Base-by-base conservation (phyloP, 352 stramenopile genomes). In the Phytophthora rubi region DNA sequence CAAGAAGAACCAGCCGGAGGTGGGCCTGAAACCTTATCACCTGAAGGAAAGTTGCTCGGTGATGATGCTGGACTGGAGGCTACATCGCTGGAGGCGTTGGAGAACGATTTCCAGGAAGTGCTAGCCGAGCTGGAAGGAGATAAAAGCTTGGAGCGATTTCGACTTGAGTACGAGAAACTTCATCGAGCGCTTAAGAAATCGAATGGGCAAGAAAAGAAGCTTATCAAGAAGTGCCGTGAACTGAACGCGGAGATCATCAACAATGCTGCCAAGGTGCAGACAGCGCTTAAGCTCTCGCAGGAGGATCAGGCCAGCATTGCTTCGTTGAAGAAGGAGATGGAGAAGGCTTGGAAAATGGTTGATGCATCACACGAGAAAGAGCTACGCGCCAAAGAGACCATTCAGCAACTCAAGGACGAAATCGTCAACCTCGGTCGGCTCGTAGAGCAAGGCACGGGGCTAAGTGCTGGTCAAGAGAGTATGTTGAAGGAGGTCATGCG, bases 211-310 rank as follows among this genome's bases (percentile, higher is more conserved):
- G 96, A 99, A 82, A 98, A 98, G 73, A 95, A 97, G 57, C 81
- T 99, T 28, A 96, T 98, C 53, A 97, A 98, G 68, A 99, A 99
- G 68, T 98, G 94, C 66, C 86, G 91, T 21, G 96, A 98, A 66
- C 72, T 98, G 15, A 98, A 98, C 70, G 89, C 88, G 15, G 95
- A 99, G 79, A 98, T 98, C 61, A 94, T 98, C 57, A 98, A 98
- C 80, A 99, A 98, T 72, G 94, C 93, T 23, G 92, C 94, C 35
- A 98, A 99, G 68, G 93, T 99, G 48, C 92, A 98, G 71, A 98
- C 91, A 21, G 96, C 96, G 18, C 81, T 99, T 33, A 98, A 98
- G 75, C 83, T 98, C 49, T 94, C 92, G 48, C 92, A 98, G 80
- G 93, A 98, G 74, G 92, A 98, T 69, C 89, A 98, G 55, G 87